Percentiles rank a stretch among this genome's conserved stretches.
phyloP scores from a whole-genome alignment of 306 rosid genomes.

The Dryas octopetala region DNA sequence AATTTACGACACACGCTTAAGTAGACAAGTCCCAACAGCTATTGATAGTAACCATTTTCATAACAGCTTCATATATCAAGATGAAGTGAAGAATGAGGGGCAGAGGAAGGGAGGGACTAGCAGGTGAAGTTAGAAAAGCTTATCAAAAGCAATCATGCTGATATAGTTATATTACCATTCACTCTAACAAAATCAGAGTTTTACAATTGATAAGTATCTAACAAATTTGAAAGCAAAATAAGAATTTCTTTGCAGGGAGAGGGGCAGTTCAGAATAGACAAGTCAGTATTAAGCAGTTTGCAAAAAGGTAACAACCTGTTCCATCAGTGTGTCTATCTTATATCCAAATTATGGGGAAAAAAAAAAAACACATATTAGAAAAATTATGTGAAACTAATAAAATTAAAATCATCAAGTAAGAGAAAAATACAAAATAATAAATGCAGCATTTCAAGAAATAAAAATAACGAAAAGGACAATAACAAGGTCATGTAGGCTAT shows the following conservation, averaged over 20 bases:
- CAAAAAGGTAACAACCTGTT: background rate
- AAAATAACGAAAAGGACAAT: slow-evolving; percentile 1
- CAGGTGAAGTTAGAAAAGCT: background rate
- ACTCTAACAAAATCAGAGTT: background rate
- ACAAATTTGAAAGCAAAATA: background rate
- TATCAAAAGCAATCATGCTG: background rate
- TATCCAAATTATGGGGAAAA: background rate
- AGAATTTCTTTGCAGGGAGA: background rate
- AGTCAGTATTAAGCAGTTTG: background rate
- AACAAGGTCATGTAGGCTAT: slow-evolving; percentile 9
- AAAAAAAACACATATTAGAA: background rate
- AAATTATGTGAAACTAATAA: background rate
- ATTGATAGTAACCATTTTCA: background rate
- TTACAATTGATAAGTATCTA: background rate
- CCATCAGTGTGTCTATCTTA: background rate
- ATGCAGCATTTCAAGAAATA: background rate
- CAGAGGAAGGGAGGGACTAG: background rate
- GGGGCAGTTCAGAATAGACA: background rate
- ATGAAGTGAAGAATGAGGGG: background rate
- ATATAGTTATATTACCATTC: no score
- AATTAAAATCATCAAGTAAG: background rate
- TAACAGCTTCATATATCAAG: slow-evolving; percentile 3
- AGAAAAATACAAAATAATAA: background rate
- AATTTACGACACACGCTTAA: background rate
- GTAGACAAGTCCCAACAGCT: background rate